These are phyloP conservation scores for Ulvella scutata DNA, from an alignment of 139 green algal genomes.

Conservation along the genomic window DNA sequence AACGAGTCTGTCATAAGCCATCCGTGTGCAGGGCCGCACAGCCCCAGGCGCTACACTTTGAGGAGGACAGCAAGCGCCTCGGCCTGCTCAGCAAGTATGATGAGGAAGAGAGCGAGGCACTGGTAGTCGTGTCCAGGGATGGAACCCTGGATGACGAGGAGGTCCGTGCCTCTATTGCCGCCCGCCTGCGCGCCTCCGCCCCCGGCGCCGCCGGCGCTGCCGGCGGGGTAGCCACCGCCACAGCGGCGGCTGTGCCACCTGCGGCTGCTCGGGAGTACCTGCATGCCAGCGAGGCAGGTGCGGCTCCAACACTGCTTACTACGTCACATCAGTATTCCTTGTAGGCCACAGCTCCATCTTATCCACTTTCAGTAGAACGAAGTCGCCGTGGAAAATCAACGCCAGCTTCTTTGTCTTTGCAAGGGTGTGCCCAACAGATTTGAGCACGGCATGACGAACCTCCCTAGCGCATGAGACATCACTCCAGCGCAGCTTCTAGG, in stretches of 20 bases:
- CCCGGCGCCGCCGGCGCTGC: neutral
- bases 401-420: too few species aligned
- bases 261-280: neutral
- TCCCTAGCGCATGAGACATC: too few species aligned
- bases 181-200: neutral
- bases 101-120: neutral
- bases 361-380: too few species aligned
- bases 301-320: too few species aligned
- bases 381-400: too few species aligned
- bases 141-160: neutral
- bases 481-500: too few species aligned
- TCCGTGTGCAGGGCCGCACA: neutral
- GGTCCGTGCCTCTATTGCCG: neutral
- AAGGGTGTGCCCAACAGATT: too few species aligned
- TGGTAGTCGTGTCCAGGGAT: neutral
- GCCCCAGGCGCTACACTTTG: neutral
- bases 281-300: neutral
- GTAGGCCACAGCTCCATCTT: too few species aligned
- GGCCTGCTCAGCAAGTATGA: neutral
- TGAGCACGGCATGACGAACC: too few species aligned
- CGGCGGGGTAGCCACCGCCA: neutral
- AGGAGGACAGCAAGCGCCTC: conserved; percentile 1
- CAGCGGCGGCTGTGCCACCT: neutral
- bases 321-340: too few species aligned
- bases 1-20: too few species aligned